Base-by-base conservation (phyloP, 2,329 filamentous ascomycete genomes). In the Trichoderma sp. region DNA sequence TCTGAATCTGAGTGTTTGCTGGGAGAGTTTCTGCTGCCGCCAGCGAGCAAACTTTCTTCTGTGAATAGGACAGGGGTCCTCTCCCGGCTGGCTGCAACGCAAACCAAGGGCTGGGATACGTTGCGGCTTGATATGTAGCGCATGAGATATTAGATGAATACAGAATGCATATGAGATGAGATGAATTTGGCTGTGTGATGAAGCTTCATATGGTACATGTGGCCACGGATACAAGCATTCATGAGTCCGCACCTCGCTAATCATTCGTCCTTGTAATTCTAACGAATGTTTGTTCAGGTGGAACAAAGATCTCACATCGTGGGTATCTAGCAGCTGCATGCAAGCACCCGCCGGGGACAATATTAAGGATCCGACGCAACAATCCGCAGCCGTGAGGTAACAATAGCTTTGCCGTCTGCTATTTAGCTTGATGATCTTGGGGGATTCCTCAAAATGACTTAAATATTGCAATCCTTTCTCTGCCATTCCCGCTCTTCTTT, bases 51-150 rank as follows among this genome's bases (percentile, higher is more conserved):
- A 56, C 59, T 52, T 61, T 51, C 46, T 37, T 61, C 49, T 49
- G 49, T 30, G 11, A 32, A 11, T n/a, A 13, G 69, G 54, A 39
- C 51, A 39, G 14, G 43, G 52, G 16, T 21, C 32, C 30, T 51
- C 39, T 58, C 52, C 56, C 49, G 28, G 60, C 37, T 49, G 61
- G 68, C 32, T 32, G 55, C 56, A 56, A 73, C 72, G 76, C 75
- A 74, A 74, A 81, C 79, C 80, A 81, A 81, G 80, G 76, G 79
- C 79, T 81, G 80, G 78, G 76, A 78, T 73, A 75, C 73, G 75
- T 75, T 77, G 72, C 49, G 21, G 43, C 55, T 39, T 72, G 66
- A 70, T 67, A 70, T 66, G 43, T 75, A 75, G 73, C 73, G 67
- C 71, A 69, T 75, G 75, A 72, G 30, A 70, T 71, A 39, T 39